A percentile compares a stretch with the other conserved stretches of the same genome.
These are phyloP conservation scores for Fraxinus velutina DNA, from an alignment of 305 asterid species.

Conservation along the genomic window DNA sequence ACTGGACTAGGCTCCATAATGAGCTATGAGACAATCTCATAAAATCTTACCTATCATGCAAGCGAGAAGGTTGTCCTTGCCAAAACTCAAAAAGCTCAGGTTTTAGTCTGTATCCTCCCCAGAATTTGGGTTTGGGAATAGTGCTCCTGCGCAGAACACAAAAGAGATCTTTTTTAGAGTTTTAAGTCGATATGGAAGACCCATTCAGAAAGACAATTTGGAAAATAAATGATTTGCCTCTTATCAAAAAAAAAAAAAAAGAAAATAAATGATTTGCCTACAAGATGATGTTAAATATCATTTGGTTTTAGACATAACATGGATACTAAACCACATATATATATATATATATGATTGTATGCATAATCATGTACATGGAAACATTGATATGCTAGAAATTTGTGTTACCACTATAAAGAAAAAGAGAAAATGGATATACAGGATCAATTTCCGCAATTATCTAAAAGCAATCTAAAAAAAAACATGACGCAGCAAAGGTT, in stretches of 20 bases:
- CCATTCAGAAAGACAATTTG: background rate
- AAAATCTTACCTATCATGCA: constrained; percentile 68
- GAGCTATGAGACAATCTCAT: background rate
- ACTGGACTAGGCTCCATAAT: constrained; percentile 13
- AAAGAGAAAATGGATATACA: background rate
- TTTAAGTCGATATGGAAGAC: constrained; percentile 8
- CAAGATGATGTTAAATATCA: background rate
- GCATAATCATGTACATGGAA: background rate
- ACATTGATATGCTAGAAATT: background rate
- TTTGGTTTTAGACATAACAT: background rate
- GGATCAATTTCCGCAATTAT: background rate
- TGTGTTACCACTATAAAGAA: background rate
- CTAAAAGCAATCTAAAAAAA: constrained; percentile 1
- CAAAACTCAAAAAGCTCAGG: constrained; percentile 86
- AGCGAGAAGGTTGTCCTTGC: constrained; percentile 94
- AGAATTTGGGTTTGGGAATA: constrained; percentile 73
- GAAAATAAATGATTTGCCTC: background rate
- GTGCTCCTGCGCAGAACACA: constrained; percentile 42
- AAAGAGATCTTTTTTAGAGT: background rate
- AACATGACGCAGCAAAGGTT: background rate
- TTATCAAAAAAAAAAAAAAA: too few species aligned
- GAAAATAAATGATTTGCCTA: background rate
- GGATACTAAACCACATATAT: background rate
- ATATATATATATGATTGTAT: background rate
- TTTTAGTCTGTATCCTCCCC: constrained; percentile 93